Evolutionary conservation across 192 early-diverging fungal genomes (phyloP), one percentile per base, ranked within the genome.

Genomic region (Linnemannia schmuckeri): DNA sequence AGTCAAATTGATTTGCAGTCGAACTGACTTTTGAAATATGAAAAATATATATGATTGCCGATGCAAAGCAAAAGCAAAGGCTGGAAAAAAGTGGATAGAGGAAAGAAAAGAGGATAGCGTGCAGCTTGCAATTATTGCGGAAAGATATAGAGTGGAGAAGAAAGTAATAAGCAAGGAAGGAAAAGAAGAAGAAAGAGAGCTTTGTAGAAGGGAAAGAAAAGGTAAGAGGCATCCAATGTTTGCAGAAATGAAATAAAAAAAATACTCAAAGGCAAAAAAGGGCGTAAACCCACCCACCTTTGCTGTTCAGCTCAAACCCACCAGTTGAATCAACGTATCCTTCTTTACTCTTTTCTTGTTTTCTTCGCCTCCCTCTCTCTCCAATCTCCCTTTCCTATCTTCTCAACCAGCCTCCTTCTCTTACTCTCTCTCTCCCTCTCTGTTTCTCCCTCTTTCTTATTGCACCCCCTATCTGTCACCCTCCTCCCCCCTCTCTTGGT

Each of bases 101-200:
- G 52, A 71, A 22, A 71, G 37, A 55, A 69, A 79, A 52, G 78
- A 73, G 35, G 35, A 70, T 5, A 27, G 44, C 22, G 44, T 61
- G 38, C 68, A 33, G 27, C 47, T 15, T 49, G 42, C 38, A 63
- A 30, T 49, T 30, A 72, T 42, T n/a, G 57, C 63, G 69, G 18
- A 63, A 70, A 69, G 22, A 52, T 37, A 41, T 27, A 70, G 20
- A 72, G 35, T 13, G 41, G 40, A 49, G 22, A 61, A 35, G 17
- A 40, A 73, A 37, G 52, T 33, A 76, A 37, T 40, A 70, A 75
- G 57, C 44, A n/a, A 74, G 37, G 4, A 42, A 37, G 72, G 12
- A 75, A 47, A 68, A 20, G 66, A 40, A 61, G 18, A 81, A 33
- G 61, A 52, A 75, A 24, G 27, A 75, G 49, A 75, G 74, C 33